Base-by-base conservation (phyloP, 148 eudicot species). In the Rhododendron williamsianum region DNA sequence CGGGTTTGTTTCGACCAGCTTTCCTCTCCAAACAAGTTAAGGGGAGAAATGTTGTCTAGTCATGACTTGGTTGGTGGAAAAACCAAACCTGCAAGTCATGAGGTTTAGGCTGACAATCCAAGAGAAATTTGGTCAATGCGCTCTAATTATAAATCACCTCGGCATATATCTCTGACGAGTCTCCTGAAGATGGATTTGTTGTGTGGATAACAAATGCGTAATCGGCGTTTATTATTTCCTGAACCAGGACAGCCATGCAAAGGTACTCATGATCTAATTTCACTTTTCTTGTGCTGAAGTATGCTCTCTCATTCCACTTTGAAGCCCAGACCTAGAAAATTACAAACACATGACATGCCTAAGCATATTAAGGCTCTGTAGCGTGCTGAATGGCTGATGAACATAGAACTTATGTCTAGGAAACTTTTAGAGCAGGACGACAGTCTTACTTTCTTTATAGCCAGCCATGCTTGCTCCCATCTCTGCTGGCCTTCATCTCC, bases 281-380 rank as follows among this genome's bases (percentile, higher is more conserved):
- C 81, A 97, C 96, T 89, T 95, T 97, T 80, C 88, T 93, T 81
- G 98, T 97, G 87, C 99, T 97, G 93, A 93, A 95, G 90, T 92
- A 97, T 38, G 99, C 99, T 86, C 99, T 91, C 90, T 97, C 99
- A n/a, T 97, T 97, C 99, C 99, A 97, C 88, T 97, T 97, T 86
- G 99, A 97, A 82, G 99, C 99, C 99, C 99, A 97, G 35, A 97
- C 99, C 99, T 97, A 83, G 16, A 79, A 80, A 78, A 81, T 48
- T 15, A 54, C 35, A 88, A 74, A 67, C 38, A 65, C 27, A 76
- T 33, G 4, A 63, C 33, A 85, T 7, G 21, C 27, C 25, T 58
- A 1, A 72, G 38, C 43, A 67, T 67, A 67, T 27, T 69, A 69
- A 69, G 45, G 78, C 46, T 48, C 12, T 46, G 0, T 9, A 25